Conservation (phyloP, 371 early-diverging fungal species). For the Haplosporangium sp. region DNA sequence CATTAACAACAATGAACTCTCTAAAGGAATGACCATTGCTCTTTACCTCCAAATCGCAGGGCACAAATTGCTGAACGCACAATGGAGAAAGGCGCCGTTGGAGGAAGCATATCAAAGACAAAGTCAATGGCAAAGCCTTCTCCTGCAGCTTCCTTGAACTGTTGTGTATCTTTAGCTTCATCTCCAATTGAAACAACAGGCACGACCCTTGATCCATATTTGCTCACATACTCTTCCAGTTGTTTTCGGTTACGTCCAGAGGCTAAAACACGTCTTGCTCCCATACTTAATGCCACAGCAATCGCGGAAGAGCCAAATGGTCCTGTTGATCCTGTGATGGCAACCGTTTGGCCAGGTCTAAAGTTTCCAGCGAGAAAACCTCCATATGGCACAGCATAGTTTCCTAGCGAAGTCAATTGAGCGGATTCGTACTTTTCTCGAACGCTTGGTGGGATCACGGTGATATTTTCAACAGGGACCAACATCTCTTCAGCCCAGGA, state of each 20-base stretch:
- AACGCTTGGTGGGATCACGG: slow-evolving; percentile 26
- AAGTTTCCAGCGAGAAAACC: slow-evolving; percentile 27
- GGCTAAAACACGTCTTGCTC: slow-evolving; percentile 36
- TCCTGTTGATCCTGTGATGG: slow-evolving; percentile 35
- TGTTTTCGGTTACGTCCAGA: slow-evolving; percentile 26
- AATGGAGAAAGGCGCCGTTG: slow-evolving; percentile 17
- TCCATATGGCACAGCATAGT: slow-evolving; percentile 27
- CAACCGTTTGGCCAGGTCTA: slow-evolving; percentile 37
- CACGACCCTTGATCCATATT: slow-evolving; percentile 26
- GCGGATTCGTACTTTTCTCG: slow-evolving; percentile 15
- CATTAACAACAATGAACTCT: neutral
- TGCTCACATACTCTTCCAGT: slow-evolving; percentile 23
- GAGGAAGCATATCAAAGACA: slow-evolving; percentile 32
- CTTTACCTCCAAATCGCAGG: slow-evolving; percentile 12
- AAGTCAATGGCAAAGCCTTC: slow-evolving; percentile 31
- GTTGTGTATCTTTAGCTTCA: slow-evolving; percentile 26
- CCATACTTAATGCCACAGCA: slow-evolving; percentile 27
- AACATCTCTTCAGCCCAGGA: slow-evolving; percentile 33
- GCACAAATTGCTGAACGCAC: slow-evolving; percentile 24
- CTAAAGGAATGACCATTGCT: neutral
- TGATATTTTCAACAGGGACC: slow-evolving; percentile 38
- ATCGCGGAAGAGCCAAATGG: slow-evolving; percentile 32
- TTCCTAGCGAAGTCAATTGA: slow-evolving; percentile 24
- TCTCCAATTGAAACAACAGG: slow-evolving; percentile 20
- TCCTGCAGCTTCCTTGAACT: slow-evolving; percentile 22